Evolutionary conservation across 1,284 basidiomycete species (phyloP).

Genomic region (Pseudozyma pruni): DNA sequence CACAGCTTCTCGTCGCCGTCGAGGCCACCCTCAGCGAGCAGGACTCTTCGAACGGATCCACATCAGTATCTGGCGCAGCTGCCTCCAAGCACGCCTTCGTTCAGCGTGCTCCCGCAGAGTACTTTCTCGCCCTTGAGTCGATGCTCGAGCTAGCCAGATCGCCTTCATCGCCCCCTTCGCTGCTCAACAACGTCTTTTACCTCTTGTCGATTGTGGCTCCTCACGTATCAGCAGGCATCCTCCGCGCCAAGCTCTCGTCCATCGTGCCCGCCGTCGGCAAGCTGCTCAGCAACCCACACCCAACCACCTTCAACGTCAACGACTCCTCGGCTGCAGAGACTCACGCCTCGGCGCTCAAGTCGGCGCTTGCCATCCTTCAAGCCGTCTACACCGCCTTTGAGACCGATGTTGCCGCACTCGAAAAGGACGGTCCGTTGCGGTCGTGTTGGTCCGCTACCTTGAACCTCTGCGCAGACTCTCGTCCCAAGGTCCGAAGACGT

Average conservation of each 20-base stretch:
- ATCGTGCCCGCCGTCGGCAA: slow-evolving; percentile 54
- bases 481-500: slow-evolving; percentile 92
- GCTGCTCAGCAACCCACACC: slow-evolving; percentile 59
- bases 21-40: slow-evolving; percentile 88
- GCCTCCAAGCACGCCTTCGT: slow-evolving; percentile 74
- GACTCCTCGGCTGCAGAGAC: slow-evolving; percentile 79
- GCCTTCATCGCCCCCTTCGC: slow-evolving; percentile 31
- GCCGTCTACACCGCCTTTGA: slow-evolving; percentile 76
- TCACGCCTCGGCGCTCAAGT: slow-evolving; percentile 72
- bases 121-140: slow-evolving; percentile 62
- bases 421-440: slow-evolving; percentile 49
- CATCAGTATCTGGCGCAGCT: slow-evolving; percentile 73
- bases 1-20: slow-evolving; percentile 85
- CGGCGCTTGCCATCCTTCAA: slow-evolving; percentile 79
- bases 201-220: slow-evolving; percentile 62
- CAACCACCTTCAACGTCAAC: slow-evolving; percentile 44
- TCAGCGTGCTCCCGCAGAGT: slow-evolving; percentile 56
- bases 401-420: slow-evolving; percentile 70
- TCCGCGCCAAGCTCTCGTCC: slow-evolving; percentile 53
- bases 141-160: slow-evolving; percentile 52
- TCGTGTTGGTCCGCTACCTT: slow-evolving; percentile 76
- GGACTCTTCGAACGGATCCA: slow-evolving; percentile 70
- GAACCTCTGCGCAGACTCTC: slow-evolving; percentile 82
- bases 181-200: slow-evolving; percentile 59
- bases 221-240: slow-evolving; percentile 52